Conservation (phyloP, 768 basidiomycete genomes). For the Macrocybe gigantea region DNA sequence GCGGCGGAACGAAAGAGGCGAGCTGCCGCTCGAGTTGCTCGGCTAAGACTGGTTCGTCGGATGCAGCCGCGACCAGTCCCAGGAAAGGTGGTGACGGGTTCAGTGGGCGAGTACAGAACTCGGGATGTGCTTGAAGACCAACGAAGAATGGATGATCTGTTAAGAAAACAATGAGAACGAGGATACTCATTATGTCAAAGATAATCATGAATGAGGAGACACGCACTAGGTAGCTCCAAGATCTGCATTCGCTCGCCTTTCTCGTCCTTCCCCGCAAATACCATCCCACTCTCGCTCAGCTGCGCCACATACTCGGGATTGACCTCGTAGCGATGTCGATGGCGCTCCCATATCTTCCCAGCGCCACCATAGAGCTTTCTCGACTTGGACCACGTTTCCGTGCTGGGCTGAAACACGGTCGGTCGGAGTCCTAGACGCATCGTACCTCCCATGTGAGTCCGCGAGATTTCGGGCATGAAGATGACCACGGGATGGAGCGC, state of each 20-base stretch:
- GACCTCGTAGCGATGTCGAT: conserved; percentile 93
- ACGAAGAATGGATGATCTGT: conserved; percentile 92
- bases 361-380: conserved; percentile 81
- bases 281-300: conserved; percentile 59
- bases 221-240: conserved; percentile 76
- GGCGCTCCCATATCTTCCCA: conserved; percentile 89
- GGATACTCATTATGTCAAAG: background rate
- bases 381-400: conserved; percentile 64
- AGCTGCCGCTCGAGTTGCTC: conserved; percentile 72
- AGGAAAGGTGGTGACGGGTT: conserved; percentile 98
- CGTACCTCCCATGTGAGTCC: conserved; percentile 98
- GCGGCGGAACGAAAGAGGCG: conserved; percentile 60
- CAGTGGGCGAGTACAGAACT: conserved; percentile 96
- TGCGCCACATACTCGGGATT: conserved; percentile 81
- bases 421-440: conserved; percentile 99
- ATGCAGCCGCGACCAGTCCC: conserved; percentile 86
- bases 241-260: conserved; percentile 97
- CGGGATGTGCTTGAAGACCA: conserved; percentile 94
- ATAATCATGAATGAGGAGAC: background rate
- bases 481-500: conserved; percentile 73
- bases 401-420: conserved; percentile 75
- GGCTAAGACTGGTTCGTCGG: conserved; percentile 43
- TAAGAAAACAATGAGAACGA: background rate
- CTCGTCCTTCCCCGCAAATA: conserved; percentile 85
- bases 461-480: conserved; percentile 99